These are phyloP conservation scores for Mucor indicus DNA, from an alignment of 371 early-diverging fungal species.

Conservation along the genomic window DNA sequence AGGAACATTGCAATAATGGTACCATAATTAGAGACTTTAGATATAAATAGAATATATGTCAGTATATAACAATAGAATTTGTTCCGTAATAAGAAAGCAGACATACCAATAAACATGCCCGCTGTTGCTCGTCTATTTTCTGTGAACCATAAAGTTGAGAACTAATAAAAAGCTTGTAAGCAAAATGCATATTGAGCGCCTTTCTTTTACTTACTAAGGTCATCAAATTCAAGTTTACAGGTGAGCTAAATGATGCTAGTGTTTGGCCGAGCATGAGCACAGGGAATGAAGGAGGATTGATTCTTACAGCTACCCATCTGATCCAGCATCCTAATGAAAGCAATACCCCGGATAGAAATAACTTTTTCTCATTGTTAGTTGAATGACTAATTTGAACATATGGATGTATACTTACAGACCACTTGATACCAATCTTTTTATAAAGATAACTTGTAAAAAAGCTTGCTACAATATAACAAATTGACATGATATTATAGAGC, in stretches of 20 bases:
- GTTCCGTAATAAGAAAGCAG: too few species aligned
- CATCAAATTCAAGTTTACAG: slow-evolving; percentile 60
- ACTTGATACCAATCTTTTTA: slow-evolving; percentile 44
- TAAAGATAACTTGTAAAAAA: slow-evolving; percentile 51
- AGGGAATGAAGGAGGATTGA: slow-evolving; percentile 37
- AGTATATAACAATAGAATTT: too few species aligned
- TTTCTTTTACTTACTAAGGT: slow-evolving; percentile 32
- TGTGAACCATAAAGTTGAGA: slow-evolving; percentile 58
- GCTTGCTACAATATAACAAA: slow-evolving; percentile 49
- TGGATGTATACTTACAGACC: slow-evolving; percentile 25
- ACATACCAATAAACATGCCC: slow-evolving; percentile 45
- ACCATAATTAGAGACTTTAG: slow-evolving; percentile 38
- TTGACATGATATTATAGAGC: slow-evolving; percentile 44
- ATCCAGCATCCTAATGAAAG: slow-evolving; percentile 58
- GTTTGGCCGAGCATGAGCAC: slow-evolving; percentile 59
- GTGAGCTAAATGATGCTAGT: slow-evolving; percentile 56
- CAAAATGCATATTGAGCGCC: slow-evolving; percentile 4
- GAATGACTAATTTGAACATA: too few species aligned
- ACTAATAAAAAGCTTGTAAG: slow-evolving; percentile 14
- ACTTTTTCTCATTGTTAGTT: slow-evolving; percentile 12
- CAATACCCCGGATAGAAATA: slow-evolving; percentile 45
- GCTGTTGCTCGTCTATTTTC: slow-evolving; percentile 56
- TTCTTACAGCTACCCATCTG: slow-evolving; percentile 51
- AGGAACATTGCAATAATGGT: slow-evolving; percentile 50
- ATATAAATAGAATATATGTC: too few species aligned